Evolutionary conservation across 805 yeast species (phyloP).

Genomic region (Candida silvicultrix): DNA sequence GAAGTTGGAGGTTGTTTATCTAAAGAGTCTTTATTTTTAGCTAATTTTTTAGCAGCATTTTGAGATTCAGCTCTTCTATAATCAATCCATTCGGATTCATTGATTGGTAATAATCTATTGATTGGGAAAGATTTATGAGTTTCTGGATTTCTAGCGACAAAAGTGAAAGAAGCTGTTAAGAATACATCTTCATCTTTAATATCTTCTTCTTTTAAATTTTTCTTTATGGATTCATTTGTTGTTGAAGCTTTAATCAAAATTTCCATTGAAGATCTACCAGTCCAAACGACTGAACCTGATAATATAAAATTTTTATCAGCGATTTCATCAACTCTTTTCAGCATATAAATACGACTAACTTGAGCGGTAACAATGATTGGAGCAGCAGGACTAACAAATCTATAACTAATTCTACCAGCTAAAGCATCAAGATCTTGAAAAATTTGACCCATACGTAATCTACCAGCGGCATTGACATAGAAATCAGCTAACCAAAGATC

Average conservation of each 20-base stretch:
- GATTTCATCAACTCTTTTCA: slow-evolving; percentile 77
- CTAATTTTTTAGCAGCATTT: slow-evolving; percentile 77
- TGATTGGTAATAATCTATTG: slow-evolving; percentile 69
- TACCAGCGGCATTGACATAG: slow-evolving; percentile 86
- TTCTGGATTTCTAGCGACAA: slow-evolving; percentile 90
- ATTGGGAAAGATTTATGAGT: slow-evolving; percentile 89
- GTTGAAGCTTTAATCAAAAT: slow-evolving; percentile 87
- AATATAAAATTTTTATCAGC: slow-evolving; percentile 68
- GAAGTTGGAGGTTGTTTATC: slow-evolving; percentile 67
- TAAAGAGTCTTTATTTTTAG: slow-evolving; percentile 59
- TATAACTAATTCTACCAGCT: slow-evolving; percentile 90
- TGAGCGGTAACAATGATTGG: slow-evolving; percentile 95
- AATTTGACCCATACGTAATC: slow-evolving; percentile 85
- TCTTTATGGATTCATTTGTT: slow-evolving; percentile 49
- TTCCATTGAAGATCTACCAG: slow-evolving; percentile 94
- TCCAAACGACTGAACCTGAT: slow-evolving; percentile 92
- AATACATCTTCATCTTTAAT: slow-evolving; percentile 66
- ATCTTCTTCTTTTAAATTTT: slow-evolving; percentile 45
- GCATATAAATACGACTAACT: slow-evolving; percentile 85
- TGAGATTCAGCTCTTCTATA: slow-evolving; percentile 86
- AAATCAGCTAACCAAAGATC: slow-evolving; percentile 80
- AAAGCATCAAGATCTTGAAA: slow-evolving; percentile 92
- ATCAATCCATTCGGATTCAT: slow-evolving; percentile 74
- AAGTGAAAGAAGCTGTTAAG: slow-evolving; percentile 86
- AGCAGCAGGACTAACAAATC: slow-evolving; percentile 91